Percentiles rank a stretch among this genome's conserved stretches.
Evolutionary conservation across 129 eudicot species (phyloP).

Genomic region (sunflower (Helianthus annuus)): DNA sequence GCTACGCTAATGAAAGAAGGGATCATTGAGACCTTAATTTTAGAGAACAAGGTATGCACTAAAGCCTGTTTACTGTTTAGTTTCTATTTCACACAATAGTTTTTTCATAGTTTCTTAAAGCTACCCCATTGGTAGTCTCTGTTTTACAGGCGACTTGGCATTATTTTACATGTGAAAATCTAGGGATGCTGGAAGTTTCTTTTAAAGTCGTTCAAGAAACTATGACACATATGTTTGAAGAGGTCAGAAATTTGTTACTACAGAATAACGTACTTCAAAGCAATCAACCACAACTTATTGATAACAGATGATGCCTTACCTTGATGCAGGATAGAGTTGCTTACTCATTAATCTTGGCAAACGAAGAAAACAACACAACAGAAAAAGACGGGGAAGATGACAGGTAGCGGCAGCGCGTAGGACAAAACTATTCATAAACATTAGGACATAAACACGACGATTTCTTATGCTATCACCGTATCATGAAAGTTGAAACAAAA

Average conservation of each 20-base stretch:
- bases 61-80: neutral
- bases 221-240: conserved; percentile 48
- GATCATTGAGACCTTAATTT: conserved; percentile 45
- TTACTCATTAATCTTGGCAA: conserved; percentile 38
- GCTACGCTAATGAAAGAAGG: conserved; percentile 45
- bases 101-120: too few species aligned
- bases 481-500: neutral
- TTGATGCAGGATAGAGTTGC: conserved; percentile 53
- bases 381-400: conserved; percentile 24
- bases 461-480: conserved; percentile 3
- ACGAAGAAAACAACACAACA: conserved; percentile 30
- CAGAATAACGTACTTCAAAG: neutral
- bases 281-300: conserved; percentile 3
- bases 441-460: conserved; percentile 17
- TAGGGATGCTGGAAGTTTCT: conserved; percentile 44
- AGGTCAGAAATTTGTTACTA: conserved; percentile 35
- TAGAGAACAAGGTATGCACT: conserved; percentile 51
- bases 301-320: conserved; percentile 14
- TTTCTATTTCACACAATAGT: conserved; percentile 17
- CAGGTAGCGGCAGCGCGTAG: conserved; percentile 39
- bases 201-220: conserved; percentile 51
- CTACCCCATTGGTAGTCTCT: too few species aligned
- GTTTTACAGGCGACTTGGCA: too few species aligned
- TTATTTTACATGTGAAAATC: too few species aligned
- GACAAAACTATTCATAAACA: conserved; percentile 1